Evolutionary conservation across 257 asterid genomes (phyloP), one percentile per base, ranked within the genome.

Genomic region (Anisodus acutangulus): DNA sequence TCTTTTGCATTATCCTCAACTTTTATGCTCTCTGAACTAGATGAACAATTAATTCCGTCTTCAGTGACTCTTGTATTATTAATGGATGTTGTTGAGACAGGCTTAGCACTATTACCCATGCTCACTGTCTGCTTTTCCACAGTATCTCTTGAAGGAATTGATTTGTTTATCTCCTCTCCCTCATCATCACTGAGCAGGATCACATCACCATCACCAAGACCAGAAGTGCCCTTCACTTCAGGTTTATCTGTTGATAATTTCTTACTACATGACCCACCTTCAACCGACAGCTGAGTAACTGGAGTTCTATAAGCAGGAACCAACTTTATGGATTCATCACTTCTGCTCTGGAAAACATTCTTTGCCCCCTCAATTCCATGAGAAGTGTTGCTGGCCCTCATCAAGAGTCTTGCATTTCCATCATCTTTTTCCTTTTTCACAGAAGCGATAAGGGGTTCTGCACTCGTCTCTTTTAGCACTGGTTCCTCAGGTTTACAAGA

Each of bases 111-210:
- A 69, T 83, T 86, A 86, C 78, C 85, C n/a, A 51, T 60, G 86
- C 41, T 81, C 62, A 53, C 84, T 47, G 62, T 80, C 86, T 83
- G 88, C 86, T 88, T 88, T 79, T 60, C 87, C 45, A 88, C 80
- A 81, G 82, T 68, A 62, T 59, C 89, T 70, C 69, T 83, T 67
- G 76, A 83, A 79, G 89, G 87, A 87, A 90, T 82, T 84, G 86
- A 84, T 62, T 80, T 82, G n/a, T 43, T 83, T 47, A 78, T 78
- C 70, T 51, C 88, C 78, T 83, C 97, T 81, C 88, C 93, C 86
- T 94, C 98, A 62, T 94, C 98, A 82, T 90, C 98, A 86, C 91
- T 89, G 71, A 90, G 91, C 85, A 92, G 91, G 82, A 94, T 87
- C 83, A 91, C 89, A 79, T 89, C 91, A 84, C 86, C 86, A 19